Conservation (phyloP, 768 basidiomycete species). For the Agrocybe pediades region DNA sequence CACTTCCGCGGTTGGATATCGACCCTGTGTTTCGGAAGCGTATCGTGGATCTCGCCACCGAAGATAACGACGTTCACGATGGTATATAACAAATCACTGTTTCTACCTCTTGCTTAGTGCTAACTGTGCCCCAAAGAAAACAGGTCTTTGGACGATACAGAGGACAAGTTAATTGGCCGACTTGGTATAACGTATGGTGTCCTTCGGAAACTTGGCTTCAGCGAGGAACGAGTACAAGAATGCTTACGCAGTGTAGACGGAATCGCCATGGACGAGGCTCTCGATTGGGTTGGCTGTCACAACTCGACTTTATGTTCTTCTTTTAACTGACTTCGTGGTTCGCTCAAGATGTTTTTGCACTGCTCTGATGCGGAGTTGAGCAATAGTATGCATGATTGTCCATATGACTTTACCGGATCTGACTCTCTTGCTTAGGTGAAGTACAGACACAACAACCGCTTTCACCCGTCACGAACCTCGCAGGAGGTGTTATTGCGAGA, state of each 20-base stretch:
- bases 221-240: conserved; percentile 65
- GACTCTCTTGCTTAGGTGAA: no score
- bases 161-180: conserved; percentile 71
- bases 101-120: background rate
- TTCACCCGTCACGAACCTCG: no score
- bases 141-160: conserved; percentile 50
- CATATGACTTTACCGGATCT: no score
- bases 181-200: conserved; percentile 84
- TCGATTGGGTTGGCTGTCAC: conserved; percentile 75
- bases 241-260: conserved; percentile 68
- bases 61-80: conserved; percentile 17
- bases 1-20: conserved; percentile 62
- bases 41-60: conserved; percentile 52
- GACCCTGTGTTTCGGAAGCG: conserved; percentile 58
- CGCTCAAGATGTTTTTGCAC: conserved; percentile 60
- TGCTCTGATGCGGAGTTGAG: conserved; percentile 61
- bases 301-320: conserved; percentile 17
- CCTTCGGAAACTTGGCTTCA: conserved; percentile 76
- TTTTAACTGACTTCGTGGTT: conserved; percentile 1
- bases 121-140: conserved; percentile 20
- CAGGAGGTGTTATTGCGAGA: no score
- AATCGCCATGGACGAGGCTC: conserved; percentile 83
- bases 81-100: conserved; percentile 5
- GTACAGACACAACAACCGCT: no score
- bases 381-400: conserved; percentile 7